Percentiles rank a stretch among this genome's conserved stretches.
Conservation (phyloP, 225 moss, liverwort and hornwort genomes). For the Neckera pumila region DNA sequence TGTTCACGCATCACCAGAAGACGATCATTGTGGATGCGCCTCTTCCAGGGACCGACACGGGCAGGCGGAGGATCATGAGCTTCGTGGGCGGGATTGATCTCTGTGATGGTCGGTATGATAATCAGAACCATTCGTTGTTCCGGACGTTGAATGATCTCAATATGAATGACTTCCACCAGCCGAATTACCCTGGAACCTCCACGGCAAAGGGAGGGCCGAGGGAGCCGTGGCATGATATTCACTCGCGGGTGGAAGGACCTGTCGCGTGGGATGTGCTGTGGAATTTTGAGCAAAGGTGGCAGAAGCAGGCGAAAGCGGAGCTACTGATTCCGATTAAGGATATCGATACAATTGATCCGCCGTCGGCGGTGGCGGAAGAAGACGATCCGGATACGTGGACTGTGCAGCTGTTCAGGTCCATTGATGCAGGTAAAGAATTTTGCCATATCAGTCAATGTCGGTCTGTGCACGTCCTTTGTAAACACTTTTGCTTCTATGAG, state of each 20-base stretch:
- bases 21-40: slow-evolving; percentile 64
- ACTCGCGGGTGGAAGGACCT: slow-evolving; percentile 47
- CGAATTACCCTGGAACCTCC: slow-evolving; percentile 32
- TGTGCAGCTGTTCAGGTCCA: slow-evolving; percentile 80
- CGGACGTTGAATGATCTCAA: slow-evolving; percentile 36
- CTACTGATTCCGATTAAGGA: slow-evolving; percentile 24
- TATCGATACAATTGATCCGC: slow-evolving; percentile 29
- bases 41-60: slow-evolving; percentile 19
- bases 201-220: slow-evolving; percentile 55
- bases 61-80: slow-evolving; percentile 50
- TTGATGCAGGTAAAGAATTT: slow-evolving; percentile 48
- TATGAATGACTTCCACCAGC: slow-evolving; percentile 64
- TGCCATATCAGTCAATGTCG: not conserved
- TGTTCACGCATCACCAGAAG: slow-evolving; percentile 96
- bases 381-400: slow-evolving; percentile 71
- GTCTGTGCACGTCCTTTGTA: not conserved
- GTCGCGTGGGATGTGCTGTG: slow-evolving; percentile 80
- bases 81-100: slow-evolving; percentile 78
- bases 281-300: slow-evolving; percentile 86
- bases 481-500: no score
- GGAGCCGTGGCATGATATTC: slow-evolving; percentile 94
- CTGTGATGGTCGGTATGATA: slow-evolving; percentile 81
- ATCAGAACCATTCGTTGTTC: slow-evolving; percentile 60
- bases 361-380: slow-evolving; percentile 35
- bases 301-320: slow-evolving; percentile 23